A percentile compares a stretch with the other conserved stretches of the same genome.
These are phyloP conservation scores for Sugiyamaella pinicola DNA, from an alignment of 1,139 yeast genomes.

Conservation along the genomic window DNA sequence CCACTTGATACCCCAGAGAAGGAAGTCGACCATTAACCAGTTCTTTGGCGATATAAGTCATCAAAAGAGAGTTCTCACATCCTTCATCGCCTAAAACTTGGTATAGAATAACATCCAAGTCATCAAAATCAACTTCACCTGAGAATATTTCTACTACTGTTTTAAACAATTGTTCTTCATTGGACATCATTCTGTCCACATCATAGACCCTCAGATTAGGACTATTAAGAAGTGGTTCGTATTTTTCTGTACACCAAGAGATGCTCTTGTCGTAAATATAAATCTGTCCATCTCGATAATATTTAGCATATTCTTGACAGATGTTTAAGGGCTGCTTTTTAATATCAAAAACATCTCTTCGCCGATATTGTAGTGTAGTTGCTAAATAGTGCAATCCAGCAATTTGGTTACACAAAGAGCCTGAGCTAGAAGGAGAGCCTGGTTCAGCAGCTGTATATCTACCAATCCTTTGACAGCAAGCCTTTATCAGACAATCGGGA, in stretches of 20 bases:
- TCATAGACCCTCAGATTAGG: not conserved
- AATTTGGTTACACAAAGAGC: conserved; percentile 5
- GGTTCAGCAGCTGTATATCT: conserved; percentile 18
- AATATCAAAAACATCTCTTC: not conserved
- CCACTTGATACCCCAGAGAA: not conserved
- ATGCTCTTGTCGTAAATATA: conserved; percentile 22
- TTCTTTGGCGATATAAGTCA: not conserved
- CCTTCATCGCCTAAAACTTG: no score
- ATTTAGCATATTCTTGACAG: conserved; percentile 23
- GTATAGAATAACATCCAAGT: no score
- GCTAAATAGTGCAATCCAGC: conserved; percentile 18
- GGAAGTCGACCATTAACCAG: not conserved
- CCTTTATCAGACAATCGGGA: conserved; percentile 28
- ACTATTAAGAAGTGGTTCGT: not conserved
- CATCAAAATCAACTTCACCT: no score
- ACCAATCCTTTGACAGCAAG: conserved; percentile 24
- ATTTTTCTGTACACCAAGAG: conserved; percentile 14
- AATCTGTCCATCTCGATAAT: conserved; percentile 29
- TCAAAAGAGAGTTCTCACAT: no score
- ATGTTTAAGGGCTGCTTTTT: conserved; percentile 18
- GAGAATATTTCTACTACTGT: no score
- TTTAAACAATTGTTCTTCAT: no score
- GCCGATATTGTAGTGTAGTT: conserved; percentile 9
- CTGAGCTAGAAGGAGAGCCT: not conserved
- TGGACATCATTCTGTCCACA: no score